Base-by-base conservation (phyloP, 1,139 yeast species). In the Kurtzmaniella quercitrusa region DNA sequence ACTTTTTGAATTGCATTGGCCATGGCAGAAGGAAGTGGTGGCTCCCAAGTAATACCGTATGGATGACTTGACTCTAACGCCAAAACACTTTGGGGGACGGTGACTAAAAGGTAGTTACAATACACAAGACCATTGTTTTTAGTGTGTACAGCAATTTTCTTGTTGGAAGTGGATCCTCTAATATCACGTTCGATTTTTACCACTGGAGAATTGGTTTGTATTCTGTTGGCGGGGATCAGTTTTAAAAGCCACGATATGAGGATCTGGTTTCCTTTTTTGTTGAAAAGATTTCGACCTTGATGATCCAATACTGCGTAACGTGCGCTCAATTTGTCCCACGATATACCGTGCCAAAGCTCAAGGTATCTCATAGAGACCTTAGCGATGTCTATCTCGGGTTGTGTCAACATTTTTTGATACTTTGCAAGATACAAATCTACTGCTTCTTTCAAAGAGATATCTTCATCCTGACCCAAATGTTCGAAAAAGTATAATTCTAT, bases 291-390 rank as follows among this genome's bases (percentile, higher is more conserved):
- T 51, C 96, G 68, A 1, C 96, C 96, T 46, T 79, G 80, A 52
- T 82, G 84, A 44, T 79, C 87, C 60, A 82, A 74, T 12, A 74
- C 62, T 1, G 88, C 74, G 53, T 77, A 83, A 52, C 82, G 82
- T 3, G 85, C 83, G 54, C 95, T 84, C 51, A 84, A 71, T 28
- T 62, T 56, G 34, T 76, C 77, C 80, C 88, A 80, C 20, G 83
- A 71, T 21, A 83, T 66, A 0, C 95, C 96, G 56, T 80, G 86
- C 93, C 95, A 88, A 32, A 84, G 64, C 57, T 88, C 96, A 44
- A 78, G 57, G 46, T 71, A 71, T 49, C 95, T 64, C 32, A 77
- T 61, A 47, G 74, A 57, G 47, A 79, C 78, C 2, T 78, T 73
- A 16, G 81, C 72, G 47, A 71, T 68, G 33, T 58, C 56, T 23